Base-by-base conservation (phyloP, 331 rosid genomes). In the Ulmus americana region DNA sequence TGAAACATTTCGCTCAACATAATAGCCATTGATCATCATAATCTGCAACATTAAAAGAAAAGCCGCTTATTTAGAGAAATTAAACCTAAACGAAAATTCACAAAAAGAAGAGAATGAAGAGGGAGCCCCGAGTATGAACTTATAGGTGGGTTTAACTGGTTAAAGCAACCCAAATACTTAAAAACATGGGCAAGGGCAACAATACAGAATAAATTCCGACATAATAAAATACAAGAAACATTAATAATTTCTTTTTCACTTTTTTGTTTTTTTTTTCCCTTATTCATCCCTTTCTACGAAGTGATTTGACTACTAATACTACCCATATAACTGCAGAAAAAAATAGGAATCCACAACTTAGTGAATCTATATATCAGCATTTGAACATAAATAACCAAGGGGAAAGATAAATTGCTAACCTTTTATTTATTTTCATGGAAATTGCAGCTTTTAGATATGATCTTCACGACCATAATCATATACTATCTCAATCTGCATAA, bases 401-500 rank as follows among this genome's bases (percentile, higher is more conserved):
- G 63, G 7, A 14, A 16, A 10, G n/a, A 60, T 48, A 49, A 59
- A 51, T 41, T 22, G 61, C 78, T 55, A 61, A 80, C 84, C 81
- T 80, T 28, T 86, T 83, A 83, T 86, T 88, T 58, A 68, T 77
- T 68, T 49, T 60, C 77, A 80, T 14, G 68, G 45, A 70, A 71
- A 55, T 50, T 13, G 60, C 63, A 43, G 50, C 59, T 64, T 78
- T 88, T 73, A 86, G 87, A 76, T 65, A 57, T 89, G 76, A 67
- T 87, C 85, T 87, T 92, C 98, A 61, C 80, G 84, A 39, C 98
- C 98, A 70, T 79, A 92, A 83, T 89, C 56, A 66, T 86, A 92
- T 61, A 83, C 70, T 64, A 91, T 86, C 86, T 89, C 97, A 79
- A 92, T 83, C 98, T 92, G 95, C 86, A 79, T 46, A 39, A 63